phyloP scores from a whole-genome alignment of 257 asterid species.

The Linderniella brevidens region DNA sequence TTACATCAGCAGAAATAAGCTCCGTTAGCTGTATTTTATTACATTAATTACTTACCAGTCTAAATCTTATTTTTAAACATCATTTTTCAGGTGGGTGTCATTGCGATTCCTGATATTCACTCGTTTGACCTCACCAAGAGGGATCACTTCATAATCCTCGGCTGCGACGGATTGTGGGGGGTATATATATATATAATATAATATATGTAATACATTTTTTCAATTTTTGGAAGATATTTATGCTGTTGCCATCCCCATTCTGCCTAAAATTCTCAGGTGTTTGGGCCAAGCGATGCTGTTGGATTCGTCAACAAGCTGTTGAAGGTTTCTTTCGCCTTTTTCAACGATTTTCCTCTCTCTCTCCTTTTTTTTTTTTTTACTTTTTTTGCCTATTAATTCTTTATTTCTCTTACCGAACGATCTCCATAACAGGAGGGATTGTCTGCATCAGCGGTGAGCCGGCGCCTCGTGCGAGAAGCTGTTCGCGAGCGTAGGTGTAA shows the following conservation, averaged over 20 bases:
- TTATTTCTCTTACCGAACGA: no score
- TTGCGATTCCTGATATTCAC: slow-evolving; percentile 75
- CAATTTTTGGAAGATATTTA: not conserved
- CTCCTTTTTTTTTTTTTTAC: not conserved
- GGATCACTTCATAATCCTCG: slow-evolving; percentile 79
- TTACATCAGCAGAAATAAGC: slow-evolving; percentile 9
- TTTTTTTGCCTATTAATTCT: no score
- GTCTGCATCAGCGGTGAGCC: slow-evolving; percentile 46
- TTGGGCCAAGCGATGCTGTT: slow-evolving; percentile 93
- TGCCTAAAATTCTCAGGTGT: slow-evolving; percentile 33
- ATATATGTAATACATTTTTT: not conserved
- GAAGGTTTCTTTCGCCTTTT: slow-evolving; percentile 38
- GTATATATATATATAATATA: slow-evolving; percentile 21
- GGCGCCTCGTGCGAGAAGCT: slow-evolving; percentile 73
- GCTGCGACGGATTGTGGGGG: slow-evolving; percentile 99
- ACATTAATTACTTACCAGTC: slow-evolving; percentile 3
- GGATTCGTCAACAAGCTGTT: slow-evolving; percentile 64
- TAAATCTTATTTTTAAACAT: slow-evolving; percentile 2
- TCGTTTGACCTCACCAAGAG: slow-evolving; percentile 88
- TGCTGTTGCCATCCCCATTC: not conserved
- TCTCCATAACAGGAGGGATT: slow-evolving; percentile 40
- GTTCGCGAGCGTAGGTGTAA: slow-evolving; percentile 78
- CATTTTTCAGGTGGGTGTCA: slow-evolving; percentile 69
- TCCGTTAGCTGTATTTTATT: not conserved
- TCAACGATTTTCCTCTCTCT: slow-evolving; percentile 8